Base-by-base conservation (phyloP, 768 basidiomycete species). In the Leccinellum albellum region DNA sequence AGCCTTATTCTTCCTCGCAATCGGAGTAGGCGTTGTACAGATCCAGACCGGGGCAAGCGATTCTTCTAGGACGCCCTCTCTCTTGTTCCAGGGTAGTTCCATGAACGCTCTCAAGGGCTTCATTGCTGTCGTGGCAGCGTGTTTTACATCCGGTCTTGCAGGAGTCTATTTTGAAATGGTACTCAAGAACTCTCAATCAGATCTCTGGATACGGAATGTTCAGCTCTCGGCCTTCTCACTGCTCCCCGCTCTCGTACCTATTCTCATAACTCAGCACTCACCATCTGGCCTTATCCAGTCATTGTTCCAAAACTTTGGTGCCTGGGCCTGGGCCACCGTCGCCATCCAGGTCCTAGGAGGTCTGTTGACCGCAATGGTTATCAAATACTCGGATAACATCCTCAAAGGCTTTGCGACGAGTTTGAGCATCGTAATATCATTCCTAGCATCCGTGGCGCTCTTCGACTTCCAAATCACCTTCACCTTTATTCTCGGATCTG, bases 131-230 rank as follows among this genome's bases (percentile, higher is more conserved):
- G 80, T 84, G 7, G 84, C 87, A 14, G 94, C 96, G 0, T 98
- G 96, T 76, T 85, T 96, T 70, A 97, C 95, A 0, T 96, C 94
- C 0, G 96, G 96, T 24, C 84, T 98, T 46, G 95, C 95, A 0
- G 95, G 95, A 6, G 95, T 98, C 26, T 98, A 98, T 75, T 98
- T 98, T 64, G 96, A 98, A 76, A 94, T 96, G 89, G 94, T 94
- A 33, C 78, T 95, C 62, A 98, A 96, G 76, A 87, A 88, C 64
- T 89, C 91, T 3, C 86, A 86, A 63, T 81, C 87, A 4, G 93
- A 97, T 74, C 79, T 98, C 12, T 98, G 96, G 96, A 87, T 96
- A 56, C 89, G 96, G 68, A 98, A 98, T 71, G 89, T 96, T 58
- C 96, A 98, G 72, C 82, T 98, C 15, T 95, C 93, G 23, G 80